These are phyloP conservation scores for Platanthera zijinensis DNA, from an alignment of 106 monocot genomes.

Conservation along the genomic window DNA sequence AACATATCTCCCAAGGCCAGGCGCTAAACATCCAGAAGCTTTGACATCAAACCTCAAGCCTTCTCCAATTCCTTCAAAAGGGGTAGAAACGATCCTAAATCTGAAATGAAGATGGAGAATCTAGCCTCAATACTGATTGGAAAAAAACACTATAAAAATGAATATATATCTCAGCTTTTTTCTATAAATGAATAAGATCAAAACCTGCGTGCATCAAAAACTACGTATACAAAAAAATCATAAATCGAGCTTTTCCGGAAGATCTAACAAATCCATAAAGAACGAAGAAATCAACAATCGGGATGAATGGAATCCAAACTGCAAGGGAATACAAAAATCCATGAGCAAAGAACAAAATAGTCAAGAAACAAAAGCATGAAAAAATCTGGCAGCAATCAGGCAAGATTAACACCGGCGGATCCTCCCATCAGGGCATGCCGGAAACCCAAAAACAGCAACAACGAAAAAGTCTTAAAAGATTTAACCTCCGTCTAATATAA, in stretches of 20 bases:
- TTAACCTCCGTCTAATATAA: background rate
- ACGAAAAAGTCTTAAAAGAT: background rate
- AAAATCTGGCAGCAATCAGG: background rate
- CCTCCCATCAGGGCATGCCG: background rate
- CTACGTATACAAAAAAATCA: background rate
- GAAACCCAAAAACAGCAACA: background rate
- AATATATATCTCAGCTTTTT: background rate
- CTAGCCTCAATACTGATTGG: background rate
- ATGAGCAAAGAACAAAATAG: background rate
- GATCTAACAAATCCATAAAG: background rate
- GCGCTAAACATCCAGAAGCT: background rate
- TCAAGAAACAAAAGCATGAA: background rate
- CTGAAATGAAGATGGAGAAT: background rate
- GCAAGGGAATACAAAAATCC: background rate
- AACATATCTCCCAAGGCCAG: conserved; percentile 27
- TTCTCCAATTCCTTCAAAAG: background rate
- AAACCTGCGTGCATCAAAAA: background rate
- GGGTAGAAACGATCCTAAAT: background rate
- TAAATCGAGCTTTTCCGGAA: background rate
- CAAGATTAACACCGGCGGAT: background rate
- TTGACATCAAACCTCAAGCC: background rate
- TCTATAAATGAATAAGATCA: background rate
- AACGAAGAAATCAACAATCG: background rate
- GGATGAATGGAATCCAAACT: background rate
- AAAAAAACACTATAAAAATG: background rate